Conservation (phyloP, 768 basidiomycete species). For the Suillus decipiens region DNA sequence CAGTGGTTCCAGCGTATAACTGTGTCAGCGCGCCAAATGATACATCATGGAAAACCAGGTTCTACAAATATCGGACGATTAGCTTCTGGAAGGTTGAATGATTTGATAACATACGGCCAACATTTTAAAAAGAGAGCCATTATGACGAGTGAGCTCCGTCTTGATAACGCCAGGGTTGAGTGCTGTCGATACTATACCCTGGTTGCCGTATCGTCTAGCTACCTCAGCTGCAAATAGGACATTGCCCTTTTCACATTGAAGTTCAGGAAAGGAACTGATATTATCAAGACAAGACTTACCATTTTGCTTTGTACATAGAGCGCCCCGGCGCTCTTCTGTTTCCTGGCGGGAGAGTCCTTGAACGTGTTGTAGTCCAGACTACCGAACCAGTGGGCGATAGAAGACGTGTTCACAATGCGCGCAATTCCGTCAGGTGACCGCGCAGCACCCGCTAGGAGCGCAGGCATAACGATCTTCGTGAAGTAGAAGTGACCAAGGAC, state of each 20-base stretch:
- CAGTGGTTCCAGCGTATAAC: constrained; percentile 49
- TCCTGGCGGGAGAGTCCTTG: constrained; percentile 27
- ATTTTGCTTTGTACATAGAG: constrained; percentile 36
- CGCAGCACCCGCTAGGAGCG: constrained; percentile 30
- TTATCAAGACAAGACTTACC: constrained; percentile 17
- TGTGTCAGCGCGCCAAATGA: constrained; percentile 50
- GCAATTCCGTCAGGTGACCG: constrained; percentile 33
- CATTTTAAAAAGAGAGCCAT: not conserved
- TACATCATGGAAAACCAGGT: constrained; percentile 27
- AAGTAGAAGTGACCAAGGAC: constrained; percentile 16
- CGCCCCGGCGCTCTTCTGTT: not conserved
- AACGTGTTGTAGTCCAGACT: constrained; percentile 29
- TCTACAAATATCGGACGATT: constrained; percentile 11
- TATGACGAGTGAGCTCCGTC: constrained; percentile 28
- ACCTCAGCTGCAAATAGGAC: constrained; percentile 47
- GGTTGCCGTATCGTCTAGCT: constrained; percentile 40
- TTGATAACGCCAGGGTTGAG: constrained; percentile 41
- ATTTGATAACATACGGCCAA: constrained; percentile 14
- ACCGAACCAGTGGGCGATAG: constrained; percentile 25
- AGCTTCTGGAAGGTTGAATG: not conserved
- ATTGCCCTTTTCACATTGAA: constrained; percentile 37
- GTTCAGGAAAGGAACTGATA: not conserved
- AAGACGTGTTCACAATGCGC: constrained; percentile 39
- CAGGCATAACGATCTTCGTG: constrained; percentile 33
- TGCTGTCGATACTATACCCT: constrained; percentile 46